Evolutionary conservation across 331 rosid genomes (phyloP), one percentile per base, ranked within the genome.

Genomic region (Spiraea crenata): DNA sequence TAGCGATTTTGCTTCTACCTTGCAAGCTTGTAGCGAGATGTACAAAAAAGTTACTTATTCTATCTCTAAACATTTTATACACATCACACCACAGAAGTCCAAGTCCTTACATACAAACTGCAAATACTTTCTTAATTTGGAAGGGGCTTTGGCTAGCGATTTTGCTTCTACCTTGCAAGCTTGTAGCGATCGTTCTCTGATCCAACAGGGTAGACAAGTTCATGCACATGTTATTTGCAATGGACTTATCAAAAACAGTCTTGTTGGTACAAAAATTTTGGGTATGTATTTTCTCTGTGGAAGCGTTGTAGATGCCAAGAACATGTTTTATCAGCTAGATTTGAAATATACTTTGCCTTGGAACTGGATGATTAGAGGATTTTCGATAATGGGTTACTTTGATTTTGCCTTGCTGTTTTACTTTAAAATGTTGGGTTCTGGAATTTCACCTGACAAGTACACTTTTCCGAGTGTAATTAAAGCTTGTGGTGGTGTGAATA

Each of bases 311-410:
- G 90, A 76, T 77, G 88, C 89, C 16, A 82, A 83, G 41, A 83
- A 76, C 74, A 20, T 83, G 76, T 90, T 93, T 83, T 85, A 76
- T 74, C 65, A 75, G 62, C 86, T 90, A 61, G 82, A 85, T 9
- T 79, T 85, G 60, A 74, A 80, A 46, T 74, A 52, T 59, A 39
- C 88, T 69, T 87, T 82, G 54, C 84, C 96, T 41, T 93, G 98
- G 98, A 93, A 88, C 82, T 90, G 89, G 96, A 87, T 90, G 85
- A 90, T 93, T 71, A 87, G 93, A 72, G 96, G 86, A 69, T 83
- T 85, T 80, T 63, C 84, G 45, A 67, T 78, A 82, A 66, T 76
- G 87, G 90, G 93, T 37, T 68, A 73, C 86, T 85, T 80, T 77
- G 77, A 88, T 45, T 69, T 78, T 76, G 84, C 93, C 48, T 48